These are phyloP conservation scores for Ceratocystis destructans DNA, from an alignment of 2,329 filamentous ascomycete genomes.

Conservation along the genomic window DNA sequence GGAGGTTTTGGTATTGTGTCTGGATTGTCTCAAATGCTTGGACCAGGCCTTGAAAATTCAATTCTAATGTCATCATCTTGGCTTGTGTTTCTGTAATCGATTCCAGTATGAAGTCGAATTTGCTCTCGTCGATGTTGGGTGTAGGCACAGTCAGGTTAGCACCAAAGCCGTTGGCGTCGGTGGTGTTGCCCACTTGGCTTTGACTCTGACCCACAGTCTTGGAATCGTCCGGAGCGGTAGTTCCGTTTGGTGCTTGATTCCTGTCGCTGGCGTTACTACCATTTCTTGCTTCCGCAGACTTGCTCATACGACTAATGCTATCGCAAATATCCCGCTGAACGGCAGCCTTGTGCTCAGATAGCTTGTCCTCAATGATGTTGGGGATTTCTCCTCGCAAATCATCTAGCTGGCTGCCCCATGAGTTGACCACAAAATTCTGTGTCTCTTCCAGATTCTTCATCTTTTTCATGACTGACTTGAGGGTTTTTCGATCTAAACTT, in stretches of 20 bases:
- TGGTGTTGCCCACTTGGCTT: neutral
- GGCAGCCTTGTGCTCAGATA: neutral
- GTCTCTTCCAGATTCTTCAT: constrained; percentile 14
- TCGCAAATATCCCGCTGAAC: neutral
- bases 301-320: too few species aligned
- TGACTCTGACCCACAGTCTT: neutral
- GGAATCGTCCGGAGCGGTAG: neutral
- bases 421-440: neutral
- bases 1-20: constrained; percentile 10
- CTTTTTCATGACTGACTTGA: constrained; percentile 4
- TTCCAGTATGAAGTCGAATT: neutral
- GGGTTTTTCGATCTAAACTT: neutral
- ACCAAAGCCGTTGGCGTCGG: neutral
- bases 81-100: neutral
- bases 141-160: too few species aligned
- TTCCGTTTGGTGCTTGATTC: neutral
- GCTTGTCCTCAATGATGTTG: neutral
- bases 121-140: neutral
- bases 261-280: neutral
- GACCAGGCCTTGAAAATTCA: neutral
- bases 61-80: neutral
- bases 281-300: neutral
- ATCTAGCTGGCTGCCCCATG: constrained; percentile 11
- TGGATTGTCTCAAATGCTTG: constrained; percentile 12
- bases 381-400: constrained; percentile 11